Base-by-base conservation (phyloP, 305 asterid genomes). In the Euphrasia arctica region DNA sequence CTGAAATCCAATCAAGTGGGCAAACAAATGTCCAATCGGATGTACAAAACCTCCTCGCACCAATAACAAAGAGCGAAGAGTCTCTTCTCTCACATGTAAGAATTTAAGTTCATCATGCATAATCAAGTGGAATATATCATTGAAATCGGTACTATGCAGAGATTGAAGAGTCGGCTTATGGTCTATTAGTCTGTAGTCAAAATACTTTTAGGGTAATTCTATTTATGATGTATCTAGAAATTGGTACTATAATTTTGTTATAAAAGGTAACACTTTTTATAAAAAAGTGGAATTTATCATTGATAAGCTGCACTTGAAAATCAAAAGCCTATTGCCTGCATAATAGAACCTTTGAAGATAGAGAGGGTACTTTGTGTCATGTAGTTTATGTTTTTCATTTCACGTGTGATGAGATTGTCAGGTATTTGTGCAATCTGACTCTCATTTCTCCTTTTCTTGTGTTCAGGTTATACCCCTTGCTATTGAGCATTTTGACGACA, bases 391-490 rank as follows among this genome's bases (percentile, higher is more conserved):
- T 34, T 34, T 34, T 4, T 34, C 7, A 5, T 6, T 6, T 34
- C 7, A 6, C 5, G 36, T 34, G 42, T 34, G 75, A 68, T 9
- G 36, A 54, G 65, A 28, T 50, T 56, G n/a, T 58, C 48, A 54
- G 63, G 64, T 70, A 39, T 25, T 47, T 57, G 63, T 67, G 65
- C 47, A 36, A 52, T 54, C 56, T 50, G 67, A 43, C 45, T 60
- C 72, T 65, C 58, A 62, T 34, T 39, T 67, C 60, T 63, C 52
- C 58, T 59, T 58, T 55, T 34, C 55, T 66, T 72, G 41, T 71
- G 56, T 73, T 72, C 81, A 94, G 99, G 96, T 94, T 49, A 80
- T 88, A 69, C 97, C 95, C 68, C 88, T 90, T 74, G 95, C 97
- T 58, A 80, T 94, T 74, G 81, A 82, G 82, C 99, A 94, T 83